Evolutionary conservation across 495 filamentous ascomycete genomes (phyloP), one percentile per base, ranked within the genome.

Genomic region (Aspergillus incahuasiensis): DNA sequence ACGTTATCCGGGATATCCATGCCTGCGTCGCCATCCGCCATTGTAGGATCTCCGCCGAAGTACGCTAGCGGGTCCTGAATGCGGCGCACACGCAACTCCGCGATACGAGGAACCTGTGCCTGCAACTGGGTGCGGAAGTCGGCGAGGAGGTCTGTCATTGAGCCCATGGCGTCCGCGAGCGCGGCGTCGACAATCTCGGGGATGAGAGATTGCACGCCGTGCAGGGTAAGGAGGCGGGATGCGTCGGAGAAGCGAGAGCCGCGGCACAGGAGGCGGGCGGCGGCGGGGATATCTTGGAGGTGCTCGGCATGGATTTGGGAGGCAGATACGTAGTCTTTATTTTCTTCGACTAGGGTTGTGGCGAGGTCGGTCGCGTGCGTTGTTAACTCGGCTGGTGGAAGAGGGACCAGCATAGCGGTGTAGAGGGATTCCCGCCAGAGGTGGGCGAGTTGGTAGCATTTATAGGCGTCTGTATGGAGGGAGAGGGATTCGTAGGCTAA

Each of bases 391-490:
- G 74, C 64, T 4, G 71, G 48, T 0, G 82, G 65, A 5, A 92
- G 60, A 13, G 84, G 79, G 5, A 85, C 82, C 59, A 89, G 82
- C 52, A 83, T 82, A 6, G 89, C 88, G 56, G 75, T 77, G 70
- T 86, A 91, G 57, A 98, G 79, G 11, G 88, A 88, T 69, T 97
- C 92, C 55, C 87, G 88, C 94, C 94, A 98, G 62, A 85, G 82
- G 25, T 87, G 85, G n/a, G 90, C 88, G 13, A 83, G 80, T 53
- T 86, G 82, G 71, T 92, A 98, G 64, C 84, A 86, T 60, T 83
- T 82, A 56, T 85, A 89, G 2, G 94, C 94, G 24, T 82, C 74
- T 15, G 72, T 54, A 63, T 89, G 88, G 58, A 89, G 76, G 9
- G 70, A 68, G n/a, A 98, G 85, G 32, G 83, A 96, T 72, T 97